phyloP scores from a whole-genome alignment of 257 asterid genomes.

The Jacaranda copaia region DNA sequence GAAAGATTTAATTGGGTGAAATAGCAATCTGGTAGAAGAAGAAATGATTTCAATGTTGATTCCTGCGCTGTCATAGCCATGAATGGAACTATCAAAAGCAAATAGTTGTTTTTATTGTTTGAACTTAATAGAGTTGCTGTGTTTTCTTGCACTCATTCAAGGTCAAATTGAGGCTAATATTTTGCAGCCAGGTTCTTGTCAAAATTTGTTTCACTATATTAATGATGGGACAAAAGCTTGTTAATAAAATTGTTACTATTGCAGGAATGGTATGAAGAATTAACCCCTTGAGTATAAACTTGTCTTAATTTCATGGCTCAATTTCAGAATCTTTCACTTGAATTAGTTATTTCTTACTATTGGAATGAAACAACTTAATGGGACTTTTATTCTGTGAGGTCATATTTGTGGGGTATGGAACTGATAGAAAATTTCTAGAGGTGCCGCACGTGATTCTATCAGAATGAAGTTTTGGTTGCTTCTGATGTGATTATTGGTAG shows the following conservation, averaged over 20 bases:
- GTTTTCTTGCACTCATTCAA: not conserved
- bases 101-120: not conserved
- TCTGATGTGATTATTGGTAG: not conserved
- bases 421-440: not conserved
- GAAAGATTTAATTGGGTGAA: too few species aligned
- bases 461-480: conserved; percentile 18
- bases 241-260: too few species aligned
- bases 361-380: not conserved
- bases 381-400: not conserved
- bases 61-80: not conserved
- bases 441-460: not conserved
- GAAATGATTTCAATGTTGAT: not conserved
- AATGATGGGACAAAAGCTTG: not conserved
- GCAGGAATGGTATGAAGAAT: not conserved
- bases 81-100: conserved; percentile 1
- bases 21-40: not conserved
- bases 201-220: not conserved
- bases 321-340: not conserved
- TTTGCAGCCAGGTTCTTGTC: not conserved
- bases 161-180: conserved; percentile 2
- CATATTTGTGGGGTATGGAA: not conserved
- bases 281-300: not conserved
- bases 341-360: not conserved
- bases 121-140: not conserved
- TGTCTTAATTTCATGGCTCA: not conserved